Conservation (phyloP, 768 basidiomycete genomes). For the Trametes cingulata region DNA sequence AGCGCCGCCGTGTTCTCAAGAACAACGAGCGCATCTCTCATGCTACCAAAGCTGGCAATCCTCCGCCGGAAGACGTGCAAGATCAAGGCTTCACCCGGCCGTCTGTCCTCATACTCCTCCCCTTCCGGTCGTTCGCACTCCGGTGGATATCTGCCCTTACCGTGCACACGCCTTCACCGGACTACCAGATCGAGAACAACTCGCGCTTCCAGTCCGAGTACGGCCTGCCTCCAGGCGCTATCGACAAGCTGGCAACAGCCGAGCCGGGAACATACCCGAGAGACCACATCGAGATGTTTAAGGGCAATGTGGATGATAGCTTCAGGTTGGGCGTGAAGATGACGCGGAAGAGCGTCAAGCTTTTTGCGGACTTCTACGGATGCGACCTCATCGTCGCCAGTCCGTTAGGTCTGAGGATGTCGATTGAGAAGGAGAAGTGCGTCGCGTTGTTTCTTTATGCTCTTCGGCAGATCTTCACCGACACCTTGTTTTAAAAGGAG, state of each 20-base stretch:
- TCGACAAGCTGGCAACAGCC: conserved; percentile 78
- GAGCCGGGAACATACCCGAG: conserved; percentile 76
- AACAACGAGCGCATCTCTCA: conserved; percentile 92
- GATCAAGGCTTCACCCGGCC: conserved; percentile 99
- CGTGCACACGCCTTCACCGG: conserved; percentile 67
- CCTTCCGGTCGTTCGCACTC: conserved; percentile 87
- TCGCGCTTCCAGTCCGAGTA: conserved; percentile 83
- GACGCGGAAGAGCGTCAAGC: conserved; percentile 87
- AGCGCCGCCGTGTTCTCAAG: conserved; percentile 85
- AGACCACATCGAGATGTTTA: conserved; percentile 93
- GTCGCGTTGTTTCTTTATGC: conserved; percentile 29
- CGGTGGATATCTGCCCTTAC: conserved; percentile 82
- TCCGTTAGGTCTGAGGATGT: conserved; percentile 87
- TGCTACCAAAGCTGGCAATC: conserved; percentile 55
- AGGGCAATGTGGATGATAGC: conserved; percentile 96
- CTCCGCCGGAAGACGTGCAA: conserved; percentile 74
- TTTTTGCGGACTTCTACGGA: conserved; percentile 88
- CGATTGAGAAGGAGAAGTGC: conserved; percentile 92
- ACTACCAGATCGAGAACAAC: conserved; percentile 87
- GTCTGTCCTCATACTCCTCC: conserved; percentile 87
- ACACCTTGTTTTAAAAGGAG: conserved; percentile 45
- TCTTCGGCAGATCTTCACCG: too few species aligned
- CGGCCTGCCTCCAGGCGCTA: conserved; percentile 71
- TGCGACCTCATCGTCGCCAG: conserved; percentile 93
- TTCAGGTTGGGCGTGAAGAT: conserved; percentile 92